phyloP scores from a whole-genome alignment of 2,329 filamentous ascomycete genomes.

The Chaetomiaceae sp. region DNA sequence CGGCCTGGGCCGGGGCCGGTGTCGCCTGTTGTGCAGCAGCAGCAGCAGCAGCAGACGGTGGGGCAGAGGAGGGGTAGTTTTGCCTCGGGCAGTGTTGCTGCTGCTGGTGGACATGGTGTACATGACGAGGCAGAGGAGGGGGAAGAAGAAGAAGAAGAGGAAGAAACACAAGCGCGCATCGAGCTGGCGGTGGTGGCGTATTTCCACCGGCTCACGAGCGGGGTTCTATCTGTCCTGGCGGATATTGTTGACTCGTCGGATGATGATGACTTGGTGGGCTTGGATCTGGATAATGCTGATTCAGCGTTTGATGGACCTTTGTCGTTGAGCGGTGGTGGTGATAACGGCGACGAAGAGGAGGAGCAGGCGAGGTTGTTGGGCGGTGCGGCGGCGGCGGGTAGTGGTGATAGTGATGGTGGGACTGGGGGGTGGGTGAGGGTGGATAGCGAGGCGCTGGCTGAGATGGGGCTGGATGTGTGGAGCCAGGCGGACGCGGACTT shows the following conservation, averaged over 20 bases:
- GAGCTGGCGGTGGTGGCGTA: slow-evolving; percentile 75
- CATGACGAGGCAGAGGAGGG: slow-evolving; percentile 30
- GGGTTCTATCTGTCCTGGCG: slow-evolving; percentile 58
- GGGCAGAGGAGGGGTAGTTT: slow-evolving; percentile 24
- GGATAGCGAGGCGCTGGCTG: slow-evolving; percentile 59
- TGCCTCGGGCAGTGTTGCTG: slow-evolving; percentile 27
- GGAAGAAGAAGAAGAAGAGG: slow-evolving; percentile 31
- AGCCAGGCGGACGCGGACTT: slow-evolving; percentile 67
- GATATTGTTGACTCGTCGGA: slow-evolving; percentile 53
- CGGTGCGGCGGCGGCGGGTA: neutral
- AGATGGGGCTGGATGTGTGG: slow-evolving; percentile 77
- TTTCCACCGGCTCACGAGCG: slow-evolving; percentile 70
- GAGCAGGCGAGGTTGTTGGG: slow-evolving; percentile 19
- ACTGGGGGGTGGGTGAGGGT: slow-evolving; percentile 47
- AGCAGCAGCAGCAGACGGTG: neutral
- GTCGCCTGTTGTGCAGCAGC: slow-evolving; percentile 19
- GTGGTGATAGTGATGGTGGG: slow-evolving; percentile 19
- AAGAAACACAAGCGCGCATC: slow-evolving; percentile 46
- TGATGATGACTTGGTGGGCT: slow-evolving; percentile 36
- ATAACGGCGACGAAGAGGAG: slow-evolving; percentile 11
- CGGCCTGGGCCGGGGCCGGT: neutral
- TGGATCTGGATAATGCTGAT: slow-evolving; percentile 23
- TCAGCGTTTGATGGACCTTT: slow-evolving; percentile 1
- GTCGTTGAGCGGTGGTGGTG: neutral
- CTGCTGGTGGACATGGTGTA: slow-evolving; percentile 26